Evolutionary conservation across 345 rosid species (phyloP).

Genomic region (Brassica rapa): DNA sequence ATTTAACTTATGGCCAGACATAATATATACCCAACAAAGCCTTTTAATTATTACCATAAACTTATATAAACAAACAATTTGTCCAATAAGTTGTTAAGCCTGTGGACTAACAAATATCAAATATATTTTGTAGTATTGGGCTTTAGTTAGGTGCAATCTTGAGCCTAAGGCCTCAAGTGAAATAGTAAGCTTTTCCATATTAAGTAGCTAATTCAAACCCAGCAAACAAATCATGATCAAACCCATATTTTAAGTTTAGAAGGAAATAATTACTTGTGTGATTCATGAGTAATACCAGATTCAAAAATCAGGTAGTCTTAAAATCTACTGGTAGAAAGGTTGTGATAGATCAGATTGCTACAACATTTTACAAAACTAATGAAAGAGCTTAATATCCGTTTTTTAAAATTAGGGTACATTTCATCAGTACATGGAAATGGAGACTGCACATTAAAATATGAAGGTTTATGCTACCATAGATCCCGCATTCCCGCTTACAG

Average conservation of each 20-base stretch:
- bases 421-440: not conserved
- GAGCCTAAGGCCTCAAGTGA: not conserved
- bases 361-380: not conserved
- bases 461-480: not conserved
- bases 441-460: not conserved
- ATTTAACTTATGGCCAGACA: not conserved
- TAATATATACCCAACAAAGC: not conserved
- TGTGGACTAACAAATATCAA: not conserved
- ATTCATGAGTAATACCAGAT: not conserved
- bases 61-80: no score
- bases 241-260: not conserved
- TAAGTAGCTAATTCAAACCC: not conserved
- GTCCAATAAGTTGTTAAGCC: not conserved
- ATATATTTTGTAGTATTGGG: not conserved
- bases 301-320: not conserved
- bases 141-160: not conserved
- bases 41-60: not conserved
- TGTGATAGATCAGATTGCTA: not conserved
- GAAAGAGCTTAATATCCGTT: not conserved
- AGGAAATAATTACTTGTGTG: not conserved
- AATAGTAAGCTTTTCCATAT: not conserved
- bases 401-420: not conserved
- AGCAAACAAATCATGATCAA: not conserved
- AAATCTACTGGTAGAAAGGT: not conserved
- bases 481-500: not conserved